Conservation (phyloP, 441 rosid genomes). For the Jatropha multifida region DNA sequence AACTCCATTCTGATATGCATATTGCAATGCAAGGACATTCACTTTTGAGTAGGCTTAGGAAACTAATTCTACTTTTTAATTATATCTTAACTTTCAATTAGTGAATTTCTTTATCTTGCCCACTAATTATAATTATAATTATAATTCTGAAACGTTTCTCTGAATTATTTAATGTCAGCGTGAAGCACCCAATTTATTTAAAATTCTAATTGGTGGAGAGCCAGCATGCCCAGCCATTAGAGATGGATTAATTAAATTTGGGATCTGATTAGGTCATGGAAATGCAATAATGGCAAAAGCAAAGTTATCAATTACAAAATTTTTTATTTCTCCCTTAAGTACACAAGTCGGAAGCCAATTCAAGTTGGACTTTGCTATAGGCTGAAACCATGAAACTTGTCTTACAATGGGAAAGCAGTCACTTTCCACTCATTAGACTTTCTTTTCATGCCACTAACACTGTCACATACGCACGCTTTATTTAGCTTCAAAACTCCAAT, state of each 20-base stretch:
- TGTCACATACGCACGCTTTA: not conserved
- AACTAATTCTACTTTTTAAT: not conserved
- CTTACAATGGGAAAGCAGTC: not conserved
- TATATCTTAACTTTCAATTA: not conserved
- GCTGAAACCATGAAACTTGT: not conserved
- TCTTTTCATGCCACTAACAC: not conserved
- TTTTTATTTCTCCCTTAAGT: too few species aligned
- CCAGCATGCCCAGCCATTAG: not conserved
- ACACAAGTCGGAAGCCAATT: not conserved
- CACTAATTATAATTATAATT: not conserved
- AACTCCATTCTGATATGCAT: too few species aligned
- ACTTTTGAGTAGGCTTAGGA: too few species aligned
- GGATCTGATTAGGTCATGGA: not conserved
- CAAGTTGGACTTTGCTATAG: not conserved
- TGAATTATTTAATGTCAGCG: too few species aligned
- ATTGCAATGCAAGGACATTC: too few species aligned
- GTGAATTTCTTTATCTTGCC: not conserved
- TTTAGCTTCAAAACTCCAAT: not conserved
- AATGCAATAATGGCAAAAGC: not conserved
- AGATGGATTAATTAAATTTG: not conserved
- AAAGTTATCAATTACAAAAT: not conserved
- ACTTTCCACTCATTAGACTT: not conserved
- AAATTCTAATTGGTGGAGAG: not conserved
- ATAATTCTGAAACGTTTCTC: too few species aligned
- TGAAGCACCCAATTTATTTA: not conserved